These are phyloP conservation scores for Capniomyces stellatus DNA, from an alignment of 371 early-diverging fungal genomes.

Conservation along the genomic window DNA sequence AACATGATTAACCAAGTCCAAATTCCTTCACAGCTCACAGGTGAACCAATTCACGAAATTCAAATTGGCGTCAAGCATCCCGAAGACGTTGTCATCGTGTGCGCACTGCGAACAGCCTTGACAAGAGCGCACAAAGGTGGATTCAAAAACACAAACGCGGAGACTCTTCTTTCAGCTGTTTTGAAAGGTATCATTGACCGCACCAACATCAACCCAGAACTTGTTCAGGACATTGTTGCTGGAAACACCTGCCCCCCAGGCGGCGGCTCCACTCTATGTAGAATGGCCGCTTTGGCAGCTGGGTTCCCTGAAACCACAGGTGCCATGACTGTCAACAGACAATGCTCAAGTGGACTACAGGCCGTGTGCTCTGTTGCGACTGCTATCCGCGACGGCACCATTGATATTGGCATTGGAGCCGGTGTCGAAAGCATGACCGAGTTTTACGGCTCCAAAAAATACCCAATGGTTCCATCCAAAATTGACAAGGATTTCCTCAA, in stretches of 20 bases:
- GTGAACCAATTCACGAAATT: constrained; percentile 28
- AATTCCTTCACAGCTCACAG: constrained; percentile 49
- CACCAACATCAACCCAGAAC: constrained; percentile 66
- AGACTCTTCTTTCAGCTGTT: constrained; percentile 71
- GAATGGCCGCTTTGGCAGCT: constrained; percentile 91
- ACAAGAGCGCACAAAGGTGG: constrained; percentile 83
- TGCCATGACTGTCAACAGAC: constrained; percentile 83
- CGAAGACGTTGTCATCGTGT: constrained; percentile 72
- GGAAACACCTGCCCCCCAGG: constrained; percentile 87
- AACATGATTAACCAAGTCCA: too few species aligned
- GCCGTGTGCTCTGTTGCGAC: constrained; percentile 78
- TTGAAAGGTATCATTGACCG: constrained; percentile 64
- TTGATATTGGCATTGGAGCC: constrained; percentile 92
- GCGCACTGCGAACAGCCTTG: constrained; percentile 79
- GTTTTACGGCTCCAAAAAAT: constrained; percentile 46
- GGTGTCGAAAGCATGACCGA: constrained; percentile 97
- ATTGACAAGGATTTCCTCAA: constrained; percentile 52
- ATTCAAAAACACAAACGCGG: constrained; percentile 82
- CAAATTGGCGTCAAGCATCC: constrained; percentile 55
- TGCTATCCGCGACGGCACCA: constrained; percentile 78
- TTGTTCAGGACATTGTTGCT: constrained; percentile 87
- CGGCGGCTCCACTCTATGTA: constrained; percentile 82
- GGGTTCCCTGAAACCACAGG: constrained; percentile 77
- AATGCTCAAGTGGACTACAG: constrained; percentile 94
- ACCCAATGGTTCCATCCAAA: constrained; percentile 42